phyloP scores from a whole-genome alignment of 106 monocot genomes.

The Agapanthus africanus region DNA sequence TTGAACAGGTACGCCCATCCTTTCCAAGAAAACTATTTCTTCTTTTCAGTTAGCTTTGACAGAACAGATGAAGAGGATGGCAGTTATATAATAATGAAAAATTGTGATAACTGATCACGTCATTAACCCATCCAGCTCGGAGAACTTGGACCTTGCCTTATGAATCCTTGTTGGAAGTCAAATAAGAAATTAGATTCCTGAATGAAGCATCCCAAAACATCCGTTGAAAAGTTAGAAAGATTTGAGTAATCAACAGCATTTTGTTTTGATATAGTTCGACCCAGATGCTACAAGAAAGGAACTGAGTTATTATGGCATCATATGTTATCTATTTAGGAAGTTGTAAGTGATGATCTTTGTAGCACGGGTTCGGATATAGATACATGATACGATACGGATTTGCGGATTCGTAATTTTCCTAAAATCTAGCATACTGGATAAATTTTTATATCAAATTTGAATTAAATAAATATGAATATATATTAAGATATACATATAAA shows the following conservation, averaged over 20 bases:
- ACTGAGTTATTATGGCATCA: neutral
- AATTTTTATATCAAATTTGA: no score
- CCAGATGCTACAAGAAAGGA: neutral
- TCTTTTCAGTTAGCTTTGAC: neutral
- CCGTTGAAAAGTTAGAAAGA: no score
- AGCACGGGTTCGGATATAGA: no score
- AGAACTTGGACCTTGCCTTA: neutral
- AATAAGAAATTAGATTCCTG: neutral
- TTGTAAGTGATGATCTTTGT: neutral
- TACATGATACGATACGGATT: no score
- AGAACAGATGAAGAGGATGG: neutral
- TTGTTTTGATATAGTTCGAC: neutral
- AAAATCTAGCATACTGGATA: no score
- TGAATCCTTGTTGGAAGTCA: no score
- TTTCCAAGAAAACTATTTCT: neutral
- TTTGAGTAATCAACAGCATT: neutral
- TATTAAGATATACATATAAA: no score
- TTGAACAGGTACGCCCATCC: slow-evolving; percentile 71
- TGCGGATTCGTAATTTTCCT: no score
- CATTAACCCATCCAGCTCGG: neutral
- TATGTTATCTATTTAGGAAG: neutral
- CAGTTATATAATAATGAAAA: neutral
- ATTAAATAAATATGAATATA: no score
- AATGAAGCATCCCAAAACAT: neutral
- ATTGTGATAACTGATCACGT: neutral